Conservation (phyloP, 176 grass and related monocot species). For the Zizania latifolia region DNA sequence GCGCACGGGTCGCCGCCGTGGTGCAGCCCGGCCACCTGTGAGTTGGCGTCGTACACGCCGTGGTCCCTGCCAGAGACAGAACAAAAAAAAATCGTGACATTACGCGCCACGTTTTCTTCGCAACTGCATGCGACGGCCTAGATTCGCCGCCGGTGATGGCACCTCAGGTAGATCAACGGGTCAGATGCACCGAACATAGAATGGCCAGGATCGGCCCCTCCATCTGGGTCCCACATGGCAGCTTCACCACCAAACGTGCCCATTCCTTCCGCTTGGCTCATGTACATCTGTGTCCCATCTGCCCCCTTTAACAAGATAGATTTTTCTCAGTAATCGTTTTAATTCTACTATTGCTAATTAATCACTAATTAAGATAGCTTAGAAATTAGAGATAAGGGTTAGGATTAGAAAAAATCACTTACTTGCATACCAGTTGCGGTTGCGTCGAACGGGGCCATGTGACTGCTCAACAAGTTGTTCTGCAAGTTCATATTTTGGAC, state of each 20-base stretch:
- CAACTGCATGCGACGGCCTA: neutral
- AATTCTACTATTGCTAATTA: too few relatives aligned
- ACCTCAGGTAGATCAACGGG: constrained; percentile 57
- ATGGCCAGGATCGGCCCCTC: neutral
- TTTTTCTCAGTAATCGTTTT: neutral
- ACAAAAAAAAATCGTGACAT: neutral
- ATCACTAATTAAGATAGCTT: too few relatives aligned
- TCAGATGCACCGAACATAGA: constrained; percentile 31
- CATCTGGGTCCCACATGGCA: constrained; percentile 41
- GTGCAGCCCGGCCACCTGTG: constrained; percentile 32
- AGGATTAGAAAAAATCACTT: neutral
- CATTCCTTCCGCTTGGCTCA: constrained; percentile 12
- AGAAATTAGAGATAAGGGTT: neutral
- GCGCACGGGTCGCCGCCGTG: constrained; percentile 21
- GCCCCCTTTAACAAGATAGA: neutral
- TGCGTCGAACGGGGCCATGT: constrained; percentile 23
- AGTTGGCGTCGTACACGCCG: constrained; percentile 42
- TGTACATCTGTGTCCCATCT: constrained; percentile 6
- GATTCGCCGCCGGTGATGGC: neutral
- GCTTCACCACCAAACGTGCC: constrained; percentile 40
- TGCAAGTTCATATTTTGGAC: neutral
- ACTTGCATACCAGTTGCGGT: constrained; percentile 14
- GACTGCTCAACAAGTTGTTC: constrained; percentile 29
- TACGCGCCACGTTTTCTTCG: too few relatives aligned
- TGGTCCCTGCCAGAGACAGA: constrained; percentile 35